These are phyloP conservation scores for Myrica gale DNA, from an alignment of 306 rosid genomes.

Conservation along the genomic window DNA sequence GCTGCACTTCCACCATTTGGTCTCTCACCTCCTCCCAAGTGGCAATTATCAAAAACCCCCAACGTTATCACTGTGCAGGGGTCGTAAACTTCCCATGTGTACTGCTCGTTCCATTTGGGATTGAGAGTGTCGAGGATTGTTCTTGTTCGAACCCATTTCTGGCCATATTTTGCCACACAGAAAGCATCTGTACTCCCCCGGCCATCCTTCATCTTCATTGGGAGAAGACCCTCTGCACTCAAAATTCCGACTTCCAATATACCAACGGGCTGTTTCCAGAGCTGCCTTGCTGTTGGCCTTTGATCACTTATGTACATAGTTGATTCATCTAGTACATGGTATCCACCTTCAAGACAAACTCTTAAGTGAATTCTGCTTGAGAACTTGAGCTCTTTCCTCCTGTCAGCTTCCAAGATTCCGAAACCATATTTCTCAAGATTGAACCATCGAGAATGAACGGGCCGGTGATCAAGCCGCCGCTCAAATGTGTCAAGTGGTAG, in stretches of 20 bases:
- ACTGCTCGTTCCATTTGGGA: constrained; percentile 97
- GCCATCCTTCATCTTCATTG: constrained; percentile 86
- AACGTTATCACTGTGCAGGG: constrained; percentile 87
- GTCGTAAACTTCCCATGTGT: constrained; percentile 93
- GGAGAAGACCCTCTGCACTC: constrained; percentile 83
- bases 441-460: constrained; percentile 87
- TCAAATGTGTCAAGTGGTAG: constrained; percentile 69
- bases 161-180: constrained; percentile 85
- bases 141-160: constrained; percentile 92
- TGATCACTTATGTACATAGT: constrained; percentile 84
- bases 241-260: constrained; percentile 84
- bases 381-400: constrained; percentile 84
- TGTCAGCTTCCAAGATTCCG: constrained; percentile 73
- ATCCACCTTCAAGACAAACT: constrained; percentile 95
- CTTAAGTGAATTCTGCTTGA: constrained; percentile 81
- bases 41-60: constrained; percentile 85
- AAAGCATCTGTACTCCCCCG: constrained; percentile 80
- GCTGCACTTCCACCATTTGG: constrained; percentile 32
- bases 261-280: constrained; percentile 89
- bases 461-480: constrained; percentile 75
- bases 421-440: constrained; percentile 84
- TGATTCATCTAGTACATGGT: constrained; percentile 93
- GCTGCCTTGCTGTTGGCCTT: constrained; percentile 85
- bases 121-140: constrained; percentile 68
- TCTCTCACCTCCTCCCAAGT: constrained; percentile 62